Evolutionary conservation across 257 asterid genomes (phyloP), one percentile per base, ranked within the genome.

Genomic region (Primulina tabacum): DNA sequence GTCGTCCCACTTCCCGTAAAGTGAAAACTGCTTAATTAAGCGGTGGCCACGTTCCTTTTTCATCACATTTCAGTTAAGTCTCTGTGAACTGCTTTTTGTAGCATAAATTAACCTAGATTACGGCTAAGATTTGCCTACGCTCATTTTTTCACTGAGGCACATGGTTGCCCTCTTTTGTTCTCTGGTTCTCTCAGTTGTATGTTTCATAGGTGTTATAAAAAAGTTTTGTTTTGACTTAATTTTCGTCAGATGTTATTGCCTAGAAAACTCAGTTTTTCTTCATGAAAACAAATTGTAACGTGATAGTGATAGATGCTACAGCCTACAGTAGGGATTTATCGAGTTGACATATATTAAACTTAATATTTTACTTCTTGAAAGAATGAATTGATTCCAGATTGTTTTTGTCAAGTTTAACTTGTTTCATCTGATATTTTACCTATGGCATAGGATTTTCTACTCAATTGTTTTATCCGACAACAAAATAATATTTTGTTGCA

Each of bases 1-100:
- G 98, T 55, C 97, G 97, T 0, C 98, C 97, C 66, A 81, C 96
- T 56, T 88, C 95, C 18, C 95, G 96, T 35, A 92, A 88, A 82
- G 84, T 80, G 77, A 92, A 92, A 83, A 26, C 96, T 60, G 81
- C 80, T 67, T 89, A 73, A 82, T 60, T 65, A 9, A 43, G 53
- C 71, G 50, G 70, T 50, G 64, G 50, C 53, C 29, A 26, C 17
- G 6, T 67, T 24, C 29, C 32, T 84, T 32, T 43, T 62, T 8
- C 59, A 20, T 38, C 8, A 26, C 38, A 47, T 28, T 26, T 4
- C 29, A 11, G 58, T 30, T 70, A 17, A 55, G 63, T 56, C 64
- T 17, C 71, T 20, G 65, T 62, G 62, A 78, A 65, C 71, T 77
- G 71, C 18, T 32, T 67, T 80, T 74, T 67, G 78, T 74, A 78